A percentile compares a stretch with the other conserved stretches of the same genome.
Conservation (phyloP, 805 yeast genomes). For the Sporopachydermia quercuum region DNA sequence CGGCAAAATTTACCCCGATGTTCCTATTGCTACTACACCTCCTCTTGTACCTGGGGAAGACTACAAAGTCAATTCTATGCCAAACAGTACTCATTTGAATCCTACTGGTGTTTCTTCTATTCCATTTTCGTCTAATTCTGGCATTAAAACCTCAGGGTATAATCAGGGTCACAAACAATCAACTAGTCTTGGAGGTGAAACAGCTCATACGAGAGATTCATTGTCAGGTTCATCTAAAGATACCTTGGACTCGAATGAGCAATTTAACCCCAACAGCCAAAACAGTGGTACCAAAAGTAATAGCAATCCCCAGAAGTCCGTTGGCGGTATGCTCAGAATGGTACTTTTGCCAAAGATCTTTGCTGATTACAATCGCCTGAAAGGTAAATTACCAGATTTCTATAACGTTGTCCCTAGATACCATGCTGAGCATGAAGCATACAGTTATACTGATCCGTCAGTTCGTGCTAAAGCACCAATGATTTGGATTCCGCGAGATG, state of each 20-base stretch:
- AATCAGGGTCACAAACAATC: no score
- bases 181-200: background rate
- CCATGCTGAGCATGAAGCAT: slow-evolving; percentile 24
- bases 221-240: background rate
- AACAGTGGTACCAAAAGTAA: no score
- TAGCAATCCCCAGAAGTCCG: no score
- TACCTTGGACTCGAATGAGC: background rate
- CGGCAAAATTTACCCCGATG: no score
- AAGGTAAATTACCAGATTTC: slow-evolving; percentile 26
- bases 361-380: slow-evolving; percentile 26
- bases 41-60: no score
- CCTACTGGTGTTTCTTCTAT: no score
- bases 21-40: no score
- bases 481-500: slow-evolving; percentile 60
- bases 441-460: slow-evolving; percentile 41
- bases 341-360: slow-evolving; percentile 29
- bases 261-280: no score
- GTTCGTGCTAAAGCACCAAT: slow-evolving; percentile 41
- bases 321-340: slow-evolving; percentile 13
- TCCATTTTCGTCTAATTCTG: no score
- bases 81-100: no score
- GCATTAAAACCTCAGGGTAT: no score
- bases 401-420: slow-evolving; percentile 12
- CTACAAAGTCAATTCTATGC: no score
- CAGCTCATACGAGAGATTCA: background rate